Evolutionary conservation across 2,329 filamentous ascomycete genomes (phyloP).

Genomic region (Exophiala xenobiotica): DNA sequence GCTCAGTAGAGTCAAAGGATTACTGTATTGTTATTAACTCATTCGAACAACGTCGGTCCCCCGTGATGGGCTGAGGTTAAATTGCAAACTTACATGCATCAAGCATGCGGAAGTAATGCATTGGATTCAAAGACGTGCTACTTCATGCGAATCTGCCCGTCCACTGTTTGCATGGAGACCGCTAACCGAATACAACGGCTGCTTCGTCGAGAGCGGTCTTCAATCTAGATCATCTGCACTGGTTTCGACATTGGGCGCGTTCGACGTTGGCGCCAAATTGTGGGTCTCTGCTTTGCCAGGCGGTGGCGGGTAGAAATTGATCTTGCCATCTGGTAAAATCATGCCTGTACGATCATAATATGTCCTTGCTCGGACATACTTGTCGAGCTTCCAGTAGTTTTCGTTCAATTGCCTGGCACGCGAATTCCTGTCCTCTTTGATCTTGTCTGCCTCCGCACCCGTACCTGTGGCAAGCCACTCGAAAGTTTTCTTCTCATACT

Average conservation of each 20-base stretch:
- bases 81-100: too few species aligned
- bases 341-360: slow-evolving; percentile 80
- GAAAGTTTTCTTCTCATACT: slow-evolving; percentile 72
- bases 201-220: too few species aligned
- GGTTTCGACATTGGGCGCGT: slow-evolving; percentile 12
- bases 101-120: too few species aligned
- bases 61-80: too few species aligned
- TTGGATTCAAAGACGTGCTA: too few species aligned
- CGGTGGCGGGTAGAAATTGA: slow-evolving; percentile 66
- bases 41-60: too few species aligned
- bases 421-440: slow-evolving; percentile 59
- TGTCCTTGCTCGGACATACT: slow-evolving; percentile 78
- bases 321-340: slow-evolving; percentile 63
- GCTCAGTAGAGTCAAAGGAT: too few species aligned
- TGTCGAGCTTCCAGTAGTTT: slow-evolving; percentile 89
- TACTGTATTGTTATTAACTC: too few species aligned
- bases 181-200: too few species aligned
- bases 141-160: too few species aligned
- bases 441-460: slow-evolving; percentile 46
- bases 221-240: slow-evolving; percentile 30
- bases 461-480: slow-evolving; percentile 66
- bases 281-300: slow-evolving; percentile 15
- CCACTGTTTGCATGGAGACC: too few species aligned
- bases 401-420: slow-evolving; percentile 64
- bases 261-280: slow-evolving; percentile 12